phyloP scores from a whole-genome alignment of 306 rosid species.

The Cicer arietinum region DNA sequence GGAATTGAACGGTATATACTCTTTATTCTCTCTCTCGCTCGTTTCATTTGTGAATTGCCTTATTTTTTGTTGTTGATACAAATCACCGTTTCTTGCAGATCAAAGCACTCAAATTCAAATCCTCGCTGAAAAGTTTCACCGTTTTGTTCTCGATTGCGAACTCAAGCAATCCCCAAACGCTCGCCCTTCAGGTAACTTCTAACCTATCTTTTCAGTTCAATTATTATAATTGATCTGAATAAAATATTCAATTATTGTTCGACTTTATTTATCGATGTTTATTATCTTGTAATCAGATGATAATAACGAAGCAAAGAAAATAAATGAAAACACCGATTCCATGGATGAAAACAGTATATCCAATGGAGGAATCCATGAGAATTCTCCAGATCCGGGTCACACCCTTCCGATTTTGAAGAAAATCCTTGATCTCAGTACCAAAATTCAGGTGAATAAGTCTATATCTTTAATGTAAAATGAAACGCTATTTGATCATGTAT shows the following conservation, averaged over 20 bases:
- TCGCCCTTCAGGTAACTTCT: slow-evolving; percentile 49
- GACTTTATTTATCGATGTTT: background rate
- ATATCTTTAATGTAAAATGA: background rate
- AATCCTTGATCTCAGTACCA: slow-evolving; percentile 63
- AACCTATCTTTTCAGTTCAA: background rate
- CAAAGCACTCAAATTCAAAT: slow-evolving; percentile 51
- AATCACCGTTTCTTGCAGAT: slow-evolving; percentile 50
- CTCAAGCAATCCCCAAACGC: slow-evolving; percentile 45
- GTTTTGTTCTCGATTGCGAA: slow-evolving; percentile 46
- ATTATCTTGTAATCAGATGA: slow-evolving; percentile 48
- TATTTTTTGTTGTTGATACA: background rate
- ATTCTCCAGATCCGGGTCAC: slow-evolving; percentile 62
- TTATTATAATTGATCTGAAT: background rate
- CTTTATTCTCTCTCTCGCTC: slow-evolving; percentile 12
- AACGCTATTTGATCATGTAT: background rate
- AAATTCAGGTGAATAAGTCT: slow-evolving; percentile 59
- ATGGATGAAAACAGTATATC: slow-evolving; percentile 55
- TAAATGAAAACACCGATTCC: slow-evolving; percentile 49
- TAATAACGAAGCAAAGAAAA: slow-evolving; percentile 43
- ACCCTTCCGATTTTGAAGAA: slow-evolving; percentile 85
- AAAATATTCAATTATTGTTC: background rate
- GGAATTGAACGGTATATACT: slow-evolving; percentile 54
- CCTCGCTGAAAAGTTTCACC: slow-evolving; percentile 43
- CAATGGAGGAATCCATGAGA: slow-evolving; percentile 63
- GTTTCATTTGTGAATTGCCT: slow-evolving; percentile 1